Base-by-base conservation (phyloP, 768 basidiomycete genomes). In the Suillus lakei region DNA sequence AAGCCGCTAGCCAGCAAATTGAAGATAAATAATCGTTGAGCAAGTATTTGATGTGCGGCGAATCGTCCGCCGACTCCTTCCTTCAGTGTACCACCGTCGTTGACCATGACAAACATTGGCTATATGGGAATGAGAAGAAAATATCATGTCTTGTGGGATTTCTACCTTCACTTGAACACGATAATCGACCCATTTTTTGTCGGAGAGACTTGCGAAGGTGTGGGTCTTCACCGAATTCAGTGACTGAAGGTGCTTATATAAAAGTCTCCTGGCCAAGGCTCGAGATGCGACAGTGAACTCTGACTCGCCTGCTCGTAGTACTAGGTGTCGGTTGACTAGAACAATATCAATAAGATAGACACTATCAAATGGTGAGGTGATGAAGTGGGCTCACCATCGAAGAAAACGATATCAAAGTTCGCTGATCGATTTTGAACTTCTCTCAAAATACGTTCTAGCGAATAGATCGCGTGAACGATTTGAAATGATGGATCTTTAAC, bases 61-160 rank as follows among this genome's bases (percentile, higher is more conserved):
- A 71, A 64, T 26, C 63, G 48, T 54, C 53, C 36, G 28, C 68
- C 68, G 1, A 18, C 23, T 53, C 51, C 68, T 28, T 62, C 61
- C 7, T 58, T 48, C 26, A 68, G 66, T 9, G 72, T 64, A 9
- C 81, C 84, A 9, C 86, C 88, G 62, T 88, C 88, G 65, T 85
- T 83, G 23, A 80, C 76, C 76, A 91, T 78, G 34, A 85, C 80
- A 63, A 90, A 90, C 88, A 91, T 89, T 1, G 91, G 90, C 87
- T 90, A 66, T 9, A 36, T 10, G 39, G 16, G 9, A 46, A 3
- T 7, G 55, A 38, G 30, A 46, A 34, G 5, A 46, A 13, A 43
- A 55, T 8, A 5, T 8, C 4, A 5, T 12, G 7, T 5, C 21
- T 61, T 2, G 34, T 34, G 30, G 36, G 6, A 13, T n/a, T 51